A percentile compares a stretch with the other conserved stretches of the same genome.
Evolutionary conservation across 163 green algal species (phyloP).

Genomic region (Trebouxia gelatinosa): DNA sequence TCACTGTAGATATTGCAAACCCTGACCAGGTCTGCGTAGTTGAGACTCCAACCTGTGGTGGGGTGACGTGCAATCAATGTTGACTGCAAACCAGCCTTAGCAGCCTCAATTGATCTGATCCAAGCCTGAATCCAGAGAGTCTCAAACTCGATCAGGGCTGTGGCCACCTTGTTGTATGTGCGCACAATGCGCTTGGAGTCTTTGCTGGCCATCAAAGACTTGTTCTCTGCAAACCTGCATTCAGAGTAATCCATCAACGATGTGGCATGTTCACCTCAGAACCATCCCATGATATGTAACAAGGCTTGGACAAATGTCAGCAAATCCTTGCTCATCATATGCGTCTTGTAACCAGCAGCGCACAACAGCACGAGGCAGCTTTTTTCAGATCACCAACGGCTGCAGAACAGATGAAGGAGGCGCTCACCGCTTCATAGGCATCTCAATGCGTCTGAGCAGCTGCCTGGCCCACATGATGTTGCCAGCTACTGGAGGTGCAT

Average conservation of each 20-base stretch:
- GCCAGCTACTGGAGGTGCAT: conserved; percentile 80
- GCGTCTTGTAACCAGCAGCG: no score
- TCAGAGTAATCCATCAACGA: no score
- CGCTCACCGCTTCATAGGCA: conserved; percentile 75
- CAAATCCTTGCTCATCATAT: no score
- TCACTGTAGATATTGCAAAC: no score
- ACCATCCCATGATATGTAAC: no score
- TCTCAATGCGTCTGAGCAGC: conserved; percentile 89
- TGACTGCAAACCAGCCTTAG: conserved; percentile 67
- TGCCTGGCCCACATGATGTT: conserved; percentile 91
- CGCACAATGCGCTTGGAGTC: conserved; percentile 86
- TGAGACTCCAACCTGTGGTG: conserved; percentile 65
- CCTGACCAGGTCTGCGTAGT: no score
- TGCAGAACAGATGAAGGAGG: not conserved
- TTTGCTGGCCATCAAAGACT: conserved; percentile 81
- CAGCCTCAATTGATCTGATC: conserved; percentile 52
- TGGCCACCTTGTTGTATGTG: conserved; percentile 89
- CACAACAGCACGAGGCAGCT: no score
- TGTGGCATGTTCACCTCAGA: no score
- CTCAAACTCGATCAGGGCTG: conserved; percentile 92
- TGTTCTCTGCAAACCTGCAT: conserved; percentile 71
- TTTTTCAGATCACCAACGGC: not conserved
- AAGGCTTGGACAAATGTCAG: no score
- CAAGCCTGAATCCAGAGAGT: conserved; percentile 77
- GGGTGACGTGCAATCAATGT: conserved; percentile 85